phyloP scores from a whole-genome alignment of 2,329 filamentous ascomycete genomes.

The Periconia digitata region DNA sequence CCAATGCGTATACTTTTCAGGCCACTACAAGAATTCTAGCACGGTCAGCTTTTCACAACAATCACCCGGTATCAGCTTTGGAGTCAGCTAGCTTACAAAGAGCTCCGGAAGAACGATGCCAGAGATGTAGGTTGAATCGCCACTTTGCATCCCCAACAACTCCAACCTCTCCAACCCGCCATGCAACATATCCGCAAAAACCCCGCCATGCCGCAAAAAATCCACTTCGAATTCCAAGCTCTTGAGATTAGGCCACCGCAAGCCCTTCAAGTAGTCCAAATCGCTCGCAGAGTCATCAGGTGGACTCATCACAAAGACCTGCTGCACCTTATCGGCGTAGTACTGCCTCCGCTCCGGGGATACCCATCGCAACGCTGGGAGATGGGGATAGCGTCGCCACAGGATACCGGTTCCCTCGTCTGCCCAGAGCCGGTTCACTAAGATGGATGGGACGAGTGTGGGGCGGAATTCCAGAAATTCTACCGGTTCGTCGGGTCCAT shows the following conservation, averaged over 20 bases:
- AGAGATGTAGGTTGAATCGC: conserved; percentile 23
- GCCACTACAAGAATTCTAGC: conserved; percentile 16
- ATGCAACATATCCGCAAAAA: conserved; percentile 26
- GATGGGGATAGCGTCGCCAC: conserved; percentile 34
- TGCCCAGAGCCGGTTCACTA: conserved; percentile 38
- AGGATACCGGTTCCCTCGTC: conserved; percentile 34
- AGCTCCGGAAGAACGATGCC: conserved; percentile 25
- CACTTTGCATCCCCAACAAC: conserved; percentile 26
- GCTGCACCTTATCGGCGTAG: conserved; percentile 36
- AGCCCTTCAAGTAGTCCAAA: conserved; percentile 25
- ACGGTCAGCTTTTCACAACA: conserved; percentile 2
- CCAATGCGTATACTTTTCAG: conserved; percentile 32
- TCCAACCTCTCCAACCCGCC: conserved; percentile 27
- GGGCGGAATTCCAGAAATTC: conserved; percentile 38
- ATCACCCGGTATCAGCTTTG: neutral
- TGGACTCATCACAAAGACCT: conserved; percentile 24
- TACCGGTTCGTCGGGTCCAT: conserved; percentile 33
- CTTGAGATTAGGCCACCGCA: conserved; percentile 33
- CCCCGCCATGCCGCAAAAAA: conserved; percentile 20
- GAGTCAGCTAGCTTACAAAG: conserved; percentile 14
- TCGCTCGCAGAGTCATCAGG: conserved; percentile 14
- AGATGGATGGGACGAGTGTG: conserved; percentile 32
- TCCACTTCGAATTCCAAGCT: conserved; percentile 34
- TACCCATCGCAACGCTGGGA: conserved; percentile 29
- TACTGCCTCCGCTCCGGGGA: conserved; percentile 22